phyloP scores from a whole-genome alignment of 306 rosid genomes.

The Cicer arietinum region DNA sequence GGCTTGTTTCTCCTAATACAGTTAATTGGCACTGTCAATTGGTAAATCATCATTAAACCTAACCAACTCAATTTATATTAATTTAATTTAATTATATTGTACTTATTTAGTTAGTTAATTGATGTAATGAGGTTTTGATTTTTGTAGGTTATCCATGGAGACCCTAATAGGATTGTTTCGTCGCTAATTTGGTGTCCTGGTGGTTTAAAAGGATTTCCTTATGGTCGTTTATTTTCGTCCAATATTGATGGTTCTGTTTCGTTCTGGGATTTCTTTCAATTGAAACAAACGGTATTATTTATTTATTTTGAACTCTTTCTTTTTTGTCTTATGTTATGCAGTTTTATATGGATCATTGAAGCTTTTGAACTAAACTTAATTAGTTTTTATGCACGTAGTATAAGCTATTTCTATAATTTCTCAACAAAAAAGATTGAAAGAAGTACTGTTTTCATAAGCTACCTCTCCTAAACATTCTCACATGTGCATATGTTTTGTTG shows the following conservation, averaged over 20 bases:
- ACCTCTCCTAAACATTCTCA: too few relatives aligned
- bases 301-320: too few relatives aligned
- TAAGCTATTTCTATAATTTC: too few relatives aligned
- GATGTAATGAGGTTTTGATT: not conserved
- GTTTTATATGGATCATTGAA: not conserved
- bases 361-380: not conserved
- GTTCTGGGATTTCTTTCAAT: slow-evolving; percentile 80
- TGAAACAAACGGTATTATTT: slow-evolving; percentile 75
- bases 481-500: too few relatives aligned
- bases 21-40: slow-evolving; percentile 98
- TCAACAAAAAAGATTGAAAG: too few relatives aligned
- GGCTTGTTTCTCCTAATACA: slow-evolving; percentile 98
- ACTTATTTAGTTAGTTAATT: not conserved
- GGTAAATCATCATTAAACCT: slow-evolving; percentile 46
- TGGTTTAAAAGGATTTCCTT: slow-evolving; percentile 55
- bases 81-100: too few relatives aligned
- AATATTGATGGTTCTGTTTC: slow-evolving; percentile 80
- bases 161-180: slow-evolving; percentile 64
- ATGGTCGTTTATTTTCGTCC: slow-evolving; percentile 82
- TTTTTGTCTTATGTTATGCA: not conserved
- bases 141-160: slow-evolving; percentile 79
- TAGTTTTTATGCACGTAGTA: too few relatives aligned
- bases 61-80: too few relatives aligned
- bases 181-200: slow-evolving; percentile 86
- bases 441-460: too few relatives aligned